These are phyloP conservation scores for Melanomma pulvis-pyrius DNA, from an alignment of 495 filamentous ascomycete genomes.

Conservation along the genomic window DNA sequence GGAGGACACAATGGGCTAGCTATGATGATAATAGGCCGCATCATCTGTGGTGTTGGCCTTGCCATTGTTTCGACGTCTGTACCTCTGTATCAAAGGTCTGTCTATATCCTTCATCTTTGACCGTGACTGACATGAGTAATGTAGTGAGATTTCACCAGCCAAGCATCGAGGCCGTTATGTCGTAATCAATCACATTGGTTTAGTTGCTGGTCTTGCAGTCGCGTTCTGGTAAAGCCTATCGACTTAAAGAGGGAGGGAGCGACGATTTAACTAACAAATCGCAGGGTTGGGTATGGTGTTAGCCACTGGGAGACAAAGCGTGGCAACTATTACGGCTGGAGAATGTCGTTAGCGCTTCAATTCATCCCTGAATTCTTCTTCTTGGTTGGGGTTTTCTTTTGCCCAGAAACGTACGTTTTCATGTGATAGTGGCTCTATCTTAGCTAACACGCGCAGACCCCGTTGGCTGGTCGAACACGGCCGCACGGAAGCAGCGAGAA, in stretches of 20 bases:
- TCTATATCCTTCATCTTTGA: neutral
- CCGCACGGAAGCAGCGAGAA: slow-evolving; percentile 44
- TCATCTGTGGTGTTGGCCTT: slow-evolving; percentile 56
- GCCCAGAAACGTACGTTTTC: slow-evolving; percentile 51
- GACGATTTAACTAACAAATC: neutral
- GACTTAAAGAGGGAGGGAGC: too few relatives aligned
- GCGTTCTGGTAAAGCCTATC: slow-evolving; percentile 58
- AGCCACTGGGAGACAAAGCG: slow-evolving; percentile 35
- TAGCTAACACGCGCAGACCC: slow-evolving; percentile 16
- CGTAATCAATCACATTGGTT: slow-evolving; percentile 61
- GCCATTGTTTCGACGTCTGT: slow-evolving; percentile 59
- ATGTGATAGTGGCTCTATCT: neutral
- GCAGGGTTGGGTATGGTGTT: slow-evolving; percentile 36
- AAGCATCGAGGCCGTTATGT: slow-evolving; percentile 57
- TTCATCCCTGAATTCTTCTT: slow-evolving; percentile 53
- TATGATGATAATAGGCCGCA: slow-evolving; percentile 58
- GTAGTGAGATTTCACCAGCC: slow-evolving; percentile 58
- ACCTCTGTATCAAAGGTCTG: slow-evolving; percentile 59
- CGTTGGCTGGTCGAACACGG: slow-evolving; percentile 55
- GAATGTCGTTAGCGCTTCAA: slow-evolving; percentile 51
- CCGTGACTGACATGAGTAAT: neutral
- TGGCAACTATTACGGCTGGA: slow-evolving; percentile 45
- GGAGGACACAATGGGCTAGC: slow-evolving; percentile 48
- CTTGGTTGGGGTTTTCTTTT: slow-evolving; percentile 50
- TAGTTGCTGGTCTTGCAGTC: slow-evolving; percentile 54